Percentiles rank a stretch among this genome's conserved stretches.
phyloP scores from a whole-genome alignment of 345 rosid genomes.

The Eucalyptus tenuipes region DNA sequence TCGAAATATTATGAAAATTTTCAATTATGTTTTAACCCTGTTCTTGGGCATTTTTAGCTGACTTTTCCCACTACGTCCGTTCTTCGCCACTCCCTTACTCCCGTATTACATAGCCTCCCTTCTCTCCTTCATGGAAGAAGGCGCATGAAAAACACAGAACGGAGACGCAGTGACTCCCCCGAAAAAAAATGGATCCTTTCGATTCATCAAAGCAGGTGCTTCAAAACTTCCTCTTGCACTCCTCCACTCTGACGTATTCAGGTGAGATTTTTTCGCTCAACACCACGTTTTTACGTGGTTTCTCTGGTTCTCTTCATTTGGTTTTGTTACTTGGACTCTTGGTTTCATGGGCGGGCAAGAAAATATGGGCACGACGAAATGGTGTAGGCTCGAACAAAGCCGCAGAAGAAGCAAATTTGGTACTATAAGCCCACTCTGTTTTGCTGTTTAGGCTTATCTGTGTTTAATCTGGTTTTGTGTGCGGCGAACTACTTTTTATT shows the following conservation, averaged over 20 bases:
- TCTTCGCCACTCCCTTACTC: background rate
- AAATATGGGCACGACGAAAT: background rate
- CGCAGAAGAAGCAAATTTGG: background rate
- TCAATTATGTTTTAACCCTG: background rate
- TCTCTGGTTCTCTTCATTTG: background rate
- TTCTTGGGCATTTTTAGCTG: background rate
- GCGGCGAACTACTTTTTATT: slow-evolving; percentile 48
- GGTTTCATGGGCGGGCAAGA: background rate
- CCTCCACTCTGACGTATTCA: background rate
- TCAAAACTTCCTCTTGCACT: background rate
- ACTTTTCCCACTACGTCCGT: background rate
- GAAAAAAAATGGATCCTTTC: background rate
- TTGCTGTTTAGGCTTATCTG: slow-evolving; percentile 38
- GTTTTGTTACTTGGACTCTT: background rate
- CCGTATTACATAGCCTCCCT: background rate
- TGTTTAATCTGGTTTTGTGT: slow-evolving; percentile 34
- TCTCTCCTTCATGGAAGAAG: background rate
- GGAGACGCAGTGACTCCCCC: background rate
- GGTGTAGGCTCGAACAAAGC: background rate
- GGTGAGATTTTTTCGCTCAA: background rate
- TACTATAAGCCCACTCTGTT: slow-evolving; percentile 30
- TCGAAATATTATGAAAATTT: no score
- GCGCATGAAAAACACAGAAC: background rate
- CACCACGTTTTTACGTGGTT: background rate
- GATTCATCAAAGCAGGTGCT: background rate